These are phyloP conservation scores for Termitomyces sp. DNA, from an alignment of 1,284 basidiomycete genomes.

Conservation along the genomic window DNA sequence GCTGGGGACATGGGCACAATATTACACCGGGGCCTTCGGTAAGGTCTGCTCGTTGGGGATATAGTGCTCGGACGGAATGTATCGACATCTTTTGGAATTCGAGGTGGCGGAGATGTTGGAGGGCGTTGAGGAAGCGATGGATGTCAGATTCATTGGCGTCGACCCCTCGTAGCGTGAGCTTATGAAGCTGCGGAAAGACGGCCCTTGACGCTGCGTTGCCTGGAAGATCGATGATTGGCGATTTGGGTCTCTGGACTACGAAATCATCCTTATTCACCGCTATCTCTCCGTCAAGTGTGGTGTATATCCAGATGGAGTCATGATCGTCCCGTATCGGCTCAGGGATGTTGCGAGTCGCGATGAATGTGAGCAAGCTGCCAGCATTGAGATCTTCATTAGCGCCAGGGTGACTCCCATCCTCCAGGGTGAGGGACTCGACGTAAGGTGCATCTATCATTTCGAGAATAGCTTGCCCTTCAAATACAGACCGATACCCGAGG, in stretches of 20 bases:
- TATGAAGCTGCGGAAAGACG: constrained; percentile 31
- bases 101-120: constrained; percentile 26
- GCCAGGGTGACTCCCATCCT: constrained; percentile 36
- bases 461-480: constrained; percentile 32
- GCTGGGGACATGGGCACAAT: constrained; percentile 26
- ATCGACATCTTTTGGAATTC: constrained; percentile 29
- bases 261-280: constrained; percentile 8
- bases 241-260: constrained; percentile 5
- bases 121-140: constrained; percentile 25
- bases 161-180: constrained; percentile 29
- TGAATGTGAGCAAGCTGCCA: constrained; percentile 28
- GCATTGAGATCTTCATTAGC: constrained; percentile 33
- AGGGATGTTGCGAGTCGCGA: constrained; percentile 29
- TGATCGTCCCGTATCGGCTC: constrained; percentile 3
- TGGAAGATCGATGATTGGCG: not conserved
- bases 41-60: constrained; percentile 20
- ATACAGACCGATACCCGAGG: constrained; percentile 33
- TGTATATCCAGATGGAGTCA: constrained; percentile 12
- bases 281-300: constrained; percentile 1
- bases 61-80: constrained; percentile 26
- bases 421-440: constrained; percentile 27
- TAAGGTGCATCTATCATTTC: constrained; percentile 32
- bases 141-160: constrained; percentile 27
- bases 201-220: constrained; percentile 8
- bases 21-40: constrained; percentile 6